A percentile compares a stretch with the other conserved stretches of the same genome.
Evolutionary conservation across 2,329 filamentous ascomycete genomes (phyloP).

Genomic region (Botryotinia convoluta): DNA sequence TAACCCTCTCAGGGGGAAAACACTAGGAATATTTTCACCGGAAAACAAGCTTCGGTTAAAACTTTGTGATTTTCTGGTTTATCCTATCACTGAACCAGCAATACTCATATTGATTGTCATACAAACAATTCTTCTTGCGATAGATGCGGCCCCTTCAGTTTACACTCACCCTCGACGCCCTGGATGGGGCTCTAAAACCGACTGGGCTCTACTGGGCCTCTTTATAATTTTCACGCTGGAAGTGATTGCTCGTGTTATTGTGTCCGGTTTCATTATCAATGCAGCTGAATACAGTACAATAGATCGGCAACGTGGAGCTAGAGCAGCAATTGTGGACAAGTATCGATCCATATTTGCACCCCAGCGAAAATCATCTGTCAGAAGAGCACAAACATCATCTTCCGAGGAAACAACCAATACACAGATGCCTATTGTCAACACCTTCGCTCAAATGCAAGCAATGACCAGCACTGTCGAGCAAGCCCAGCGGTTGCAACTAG

Average conservation of each 20-base stretch:
- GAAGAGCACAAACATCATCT: constrained; percentile 27
- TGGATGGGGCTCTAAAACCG: constrained; percentile 57
- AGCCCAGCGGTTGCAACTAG: constrained; percentile 80
- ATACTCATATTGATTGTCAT: constrained; percentile 85
- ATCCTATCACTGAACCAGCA: constrained; percentile 80
- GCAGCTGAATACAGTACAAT: constrained; percentile 89
- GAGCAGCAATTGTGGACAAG: constrained; percentile 71
- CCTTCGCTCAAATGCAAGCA: constrained; percentile 55
- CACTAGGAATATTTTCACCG: constrained; percentile 78
- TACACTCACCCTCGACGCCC: constrained; percentile 57
- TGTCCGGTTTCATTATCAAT: constrained; percentile 91
- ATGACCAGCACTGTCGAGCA: constrained; percentile 62
- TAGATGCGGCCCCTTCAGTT: constrained; percentile 75
- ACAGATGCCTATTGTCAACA: constrained; percentile 32
- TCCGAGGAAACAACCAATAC: constrained; percentile 23
- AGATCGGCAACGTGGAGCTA: constrained; percentile 72
- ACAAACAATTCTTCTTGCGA: constrained; percentile 81
- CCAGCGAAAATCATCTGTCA: constrained; percentile 55
- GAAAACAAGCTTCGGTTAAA: constrained; percentile 70
- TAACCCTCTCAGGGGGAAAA: constrained; percentile 85
- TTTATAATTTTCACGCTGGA: constrained; percentile 91
- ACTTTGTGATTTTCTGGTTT: constrained; percentile 80
- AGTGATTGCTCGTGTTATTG: constrained; percentile 76
- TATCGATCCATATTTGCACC: constrained; percentile 79
- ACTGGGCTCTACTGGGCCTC: constrained; percentile 65